Conservation (phyloP, 192 early-diverging fungal genomes). For the Globomyces pollinis-pini region DNA sequence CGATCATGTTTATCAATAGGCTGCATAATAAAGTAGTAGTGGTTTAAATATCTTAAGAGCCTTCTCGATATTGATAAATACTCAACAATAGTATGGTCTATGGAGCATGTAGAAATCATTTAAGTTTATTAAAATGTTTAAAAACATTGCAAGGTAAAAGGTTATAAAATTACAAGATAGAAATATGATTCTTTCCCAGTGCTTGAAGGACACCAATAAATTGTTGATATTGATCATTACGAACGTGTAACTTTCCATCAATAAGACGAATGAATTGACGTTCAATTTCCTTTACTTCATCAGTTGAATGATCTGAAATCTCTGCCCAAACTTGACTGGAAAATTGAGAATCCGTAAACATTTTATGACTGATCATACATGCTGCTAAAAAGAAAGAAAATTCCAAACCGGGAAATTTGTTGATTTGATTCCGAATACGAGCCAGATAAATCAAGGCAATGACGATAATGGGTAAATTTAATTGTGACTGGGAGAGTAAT, state of each 20-base stretch:
- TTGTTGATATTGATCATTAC: background rate
- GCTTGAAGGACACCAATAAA: background rate
- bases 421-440: background rate
- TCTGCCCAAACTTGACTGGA: background rate
- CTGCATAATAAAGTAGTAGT: too few species aligned
- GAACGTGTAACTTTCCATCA: background rate
- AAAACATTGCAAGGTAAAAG: too few species aligned
- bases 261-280: background rate
- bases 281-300: background rate
- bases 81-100: too few species aligned
- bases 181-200: background rate
- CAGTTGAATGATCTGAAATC: background rate
- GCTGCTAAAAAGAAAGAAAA: background rate
- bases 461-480: background rate
- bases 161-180: too few species aligned
- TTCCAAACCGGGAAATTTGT: background rate
- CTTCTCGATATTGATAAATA: too few species aligned
- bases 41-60: too few species aligned
- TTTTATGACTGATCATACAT: background rate
- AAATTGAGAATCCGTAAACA: background rate
- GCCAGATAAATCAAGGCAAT: background rate
- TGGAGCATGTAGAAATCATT: too few species aligned
- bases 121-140: too few species aligned
- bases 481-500: background rate
- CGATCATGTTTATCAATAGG: too few species aligned